Evolutionary conservation across 176 grass and related monocot genomes (phyloP).

Genomic region (Panicum miliaceum): DNA sequence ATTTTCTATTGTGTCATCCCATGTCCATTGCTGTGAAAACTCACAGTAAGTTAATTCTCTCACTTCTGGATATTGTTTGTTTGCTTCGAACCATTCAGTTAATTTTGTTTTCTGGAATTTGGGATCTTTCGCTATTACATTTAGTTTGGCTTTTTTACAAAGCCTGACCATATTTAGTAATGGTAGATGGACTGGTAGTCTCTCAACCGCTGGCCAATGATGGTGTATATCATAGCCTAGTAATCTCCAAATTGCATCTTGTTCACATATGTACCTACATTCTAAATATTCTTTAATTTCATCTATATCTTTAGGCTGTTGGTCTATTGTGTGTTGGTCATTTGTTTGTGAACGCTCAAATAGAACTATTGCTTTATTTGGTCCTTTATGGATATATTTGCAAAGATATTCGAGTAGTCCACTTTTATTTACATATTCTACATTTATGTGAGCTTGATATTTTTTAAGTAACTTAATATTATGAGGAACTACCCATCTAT

Average conservation of each 20-base stretch:
- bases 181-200: not conserved
- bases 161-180: not conserved
- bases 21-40: not conserved
- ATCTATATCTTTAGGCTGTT: no score
- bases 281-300: not conserved
- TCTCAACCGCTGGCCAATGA: not conserved
- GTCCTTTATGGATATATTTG: not conserved
- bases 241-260: no score
- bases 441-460: no score
- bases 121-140: not conserved
- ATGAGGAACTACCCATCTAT: no score
- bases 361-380: not conserved
- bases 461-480: no score
- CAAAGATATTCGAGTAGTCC: not conserved
- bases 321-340: no score
- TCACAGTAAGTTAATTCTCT: constrained; percentile 20
- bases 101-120: not conserved
- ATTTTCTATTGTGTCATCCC: not conserved
- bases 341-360: not conserved
- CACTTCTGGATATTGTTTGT: constrained; percentile 12
- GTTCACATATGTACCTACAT: no score
- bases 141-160: not conserved
- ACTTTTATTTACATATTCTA: not conserved
- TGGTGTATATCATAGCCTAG: constrained; percentile 4
- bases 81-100: constrained; percentile 33